A percentile compares a stretch with the other conserved stretches of the same genome.
phyloP scores from a whole-genome alignment of 2,329 filamentous ascomycete species.

The Trematosphaeria pertusa region DNA sequence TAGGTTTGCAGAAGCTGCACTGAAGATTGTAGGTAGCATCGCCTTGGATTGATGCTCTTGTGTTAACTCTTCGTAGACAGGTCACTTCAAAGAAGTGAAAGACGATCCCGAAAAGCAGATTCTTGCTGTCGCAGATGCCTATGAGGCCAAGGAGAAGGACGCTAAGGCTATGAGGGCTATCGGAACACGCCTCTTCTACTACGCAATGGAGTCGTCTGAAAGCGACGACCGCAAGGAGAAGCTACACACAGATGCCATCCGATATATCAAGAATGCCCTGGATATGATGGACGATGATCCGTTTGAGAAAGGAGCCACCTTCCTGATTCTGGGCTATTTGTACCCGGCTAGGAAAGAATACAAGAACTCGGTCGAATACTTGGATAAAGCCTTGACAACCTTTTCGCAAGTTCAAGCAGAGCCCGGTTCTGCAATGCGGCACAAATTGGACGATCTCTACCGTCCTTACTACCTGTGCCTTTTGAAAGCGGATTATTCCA shows the following conservation, averaged over 20 bases:
- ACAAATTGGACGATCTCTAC: background rate
- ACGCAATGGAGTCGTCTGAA: background rate
- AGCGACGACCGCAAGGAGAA: conserved; percentile 1
- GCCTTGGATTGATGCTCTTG: background rate
- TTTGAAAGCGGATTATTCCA: conserved; percentile 2
- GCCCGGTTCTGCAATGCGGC: background rate
- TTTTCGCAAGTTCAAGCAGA: background rate
- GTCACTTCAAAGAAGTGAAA: background rate
- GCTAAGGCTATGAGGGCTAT: conserved; percentile 2
- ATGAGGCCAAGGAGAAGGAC: background rate
- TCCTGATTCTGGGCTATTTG: background rate
- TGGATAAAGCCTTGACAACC: conserved; percentile 1
- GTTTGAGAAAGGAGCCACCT: background rate
- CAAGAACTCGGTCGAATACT: background rate
- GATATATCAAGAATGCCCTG: background rate
- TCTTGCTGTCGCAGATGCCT: conserved; percentile 3
- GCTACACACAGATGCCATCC: background rate
- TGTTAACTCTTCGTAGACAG: background rate
- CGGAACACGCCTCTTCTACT: conserved; percentile 1
- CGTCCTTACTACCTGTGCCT: background rate
- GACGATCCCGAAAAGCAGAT: conserved; percentile 1
- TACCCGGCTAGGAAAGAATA: background rate
- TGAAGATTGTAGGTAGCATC: conserved; percentile 1
- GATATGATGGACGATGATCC: background rate
- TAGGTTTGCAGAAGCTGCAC: conserved; percentile 2